These are phyloP conservation scores for Crassisporium funariophilum DNA, from an alignment of 768 basidiomycete genomes.

Conservation along the genomic window DNA sequence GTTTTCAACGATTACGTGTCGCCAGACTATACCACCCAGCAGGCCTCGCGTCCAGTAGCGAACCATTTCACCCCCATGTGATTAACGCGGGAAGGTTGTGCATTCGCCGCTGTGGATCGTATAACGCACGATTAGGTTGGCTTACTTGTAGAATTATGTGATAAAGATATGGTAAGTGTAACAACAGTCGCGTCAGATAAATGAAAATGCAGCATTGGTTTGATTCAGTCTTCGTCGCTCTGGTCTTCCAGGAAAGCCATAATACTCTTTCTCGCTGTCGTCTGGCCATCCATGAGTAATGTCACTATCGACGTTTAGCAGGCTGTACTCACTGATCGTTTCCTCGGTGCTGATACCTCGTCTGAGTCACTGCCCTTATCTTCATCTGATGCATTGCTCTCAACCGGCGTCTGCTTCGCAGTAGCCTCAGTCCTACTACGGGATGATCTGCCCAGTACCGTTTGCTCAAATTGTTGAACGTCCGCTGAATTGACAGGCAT, in stretches of 20 bases:
- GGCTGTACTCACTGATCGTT: conserved; percentile 41
- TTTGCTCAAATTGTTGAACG: conserved; percentile 68
- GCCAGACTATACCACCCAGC: conserved; percentile 43
- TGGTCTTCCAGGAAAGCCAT: conserved; percentile 74
- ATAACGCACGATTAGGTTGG: no score
- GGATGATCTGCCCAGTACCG: conserved; percentile 38
- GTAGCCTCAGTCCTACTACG: conserved; percentile 19
- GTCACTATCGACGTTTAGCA: neutral
- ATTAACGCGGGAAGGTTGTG: no score
- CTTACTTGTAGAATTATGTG: neutral
- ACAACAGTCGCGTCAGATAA: no score
- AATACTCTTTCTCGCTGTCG: conserved; percentile 58
- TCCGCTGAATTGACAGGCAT: conserved; percentile 53
- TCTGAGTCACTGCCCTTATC: conserved; percentile 32
- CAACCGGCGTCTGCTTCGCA: conserved; percentile 16
- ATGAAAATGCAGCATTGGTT: no score
- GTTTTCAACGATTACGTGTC: conserved; percentile 42
- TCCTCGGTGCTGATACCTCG: conserved; percentile 31
- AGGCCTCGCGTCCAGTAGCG: conserved; percentile 29
- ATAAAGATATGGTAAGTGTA: neutral
- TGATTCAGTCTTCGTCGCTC: conserved; percentile 54
- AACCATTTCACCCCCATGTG: conserved; percentile 35
- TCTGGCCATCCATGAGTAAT: conserved; percentile 22
- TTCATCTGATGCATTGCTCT: conserved; percentile 28
- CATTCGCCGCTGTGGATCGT: no score